A percentile compares a stretch with the other conserved stretches of the same genome.
phyloP scores from a whole-genome alignment of 352 stramenopile genomes.

The Globisporangium orthogonon region DNA sequence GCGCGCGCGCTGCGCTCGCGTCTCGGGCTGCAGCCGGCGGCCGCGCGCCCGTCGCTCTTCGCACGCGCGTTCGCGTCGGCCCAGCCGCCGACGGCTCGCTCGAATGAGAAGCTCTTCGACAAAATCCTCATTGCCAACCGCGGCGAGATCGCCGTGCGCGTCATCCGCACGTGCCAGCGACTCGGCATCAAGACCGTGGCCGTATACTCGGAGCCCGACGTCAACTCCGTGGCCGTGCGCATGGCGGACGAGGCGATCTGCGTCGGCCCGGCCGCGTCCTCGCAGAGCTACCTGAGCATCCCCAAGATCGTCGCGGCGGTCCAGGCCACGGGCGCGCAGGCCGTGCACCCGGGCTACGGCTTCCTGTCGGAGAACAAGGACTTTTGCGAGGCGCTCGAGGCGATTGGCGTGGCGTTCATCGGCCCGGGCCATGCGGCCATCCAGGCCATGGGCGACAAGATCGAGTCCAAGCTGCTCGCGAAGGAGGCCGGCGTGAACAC shows the following conservation, averaged over 20 bases:
- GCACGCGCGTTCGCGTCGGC: slow-evolving; percentile 4
- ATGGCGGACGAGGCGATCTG: slow-evolving; percentile 81
- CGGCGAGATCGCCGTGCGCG: slow-evolving; percentile 92
- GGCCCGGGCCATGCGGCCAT: slow-evolving; percentile 86
- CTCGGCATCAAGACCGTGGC: slow-evolving; percentile 93
- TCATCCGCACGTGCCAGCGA: slow-evolving; percentile 87
- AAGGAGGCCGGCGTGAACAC: slow-evolving; percentile 89
- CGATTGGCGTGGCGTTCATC: slow-evolving; percentile 84
- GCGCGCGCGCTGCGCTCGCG: slow-evolving; percentile 1
- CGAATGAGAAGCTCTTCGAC: slow-evolving; percentile 70
- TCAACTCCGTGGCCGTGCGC: slow-evolving; percentile 72
- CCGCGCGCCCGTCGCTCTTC: background rate
- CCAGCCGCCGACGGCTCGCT: too few species aligned
- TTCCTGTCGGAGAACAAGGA: slow-evolving; percentile 94
- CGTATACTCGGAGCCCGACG: slow-evolving; percentile 91
- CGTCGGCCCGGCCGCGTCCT: slow-evolving; percentile 65
- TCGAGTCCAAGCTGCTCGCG: slow-evolving; percentile 93
- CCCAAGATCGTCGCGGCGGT: slow-evolving; percentile 87
- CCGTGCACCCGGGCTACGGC: slow-evolving; percentile 93
- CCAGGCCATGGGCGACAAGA: slow-evolving; percentile 93
- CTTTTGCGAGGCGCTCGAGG: slow-evolving; percentile 78
- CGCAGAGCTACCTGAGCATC: slow-evolving; percentile 90
- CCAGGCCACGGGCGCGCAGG: slow-evolving; percentile 83
- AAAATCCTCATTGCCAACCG: slow-evolving; percentile 92
- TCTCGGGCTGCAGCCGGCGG: background rate